phyloP scores from a whole-genome alignment of 225 moss, liverwort and hornwort species.

The Pseudoscleropodium purum region DNA sequence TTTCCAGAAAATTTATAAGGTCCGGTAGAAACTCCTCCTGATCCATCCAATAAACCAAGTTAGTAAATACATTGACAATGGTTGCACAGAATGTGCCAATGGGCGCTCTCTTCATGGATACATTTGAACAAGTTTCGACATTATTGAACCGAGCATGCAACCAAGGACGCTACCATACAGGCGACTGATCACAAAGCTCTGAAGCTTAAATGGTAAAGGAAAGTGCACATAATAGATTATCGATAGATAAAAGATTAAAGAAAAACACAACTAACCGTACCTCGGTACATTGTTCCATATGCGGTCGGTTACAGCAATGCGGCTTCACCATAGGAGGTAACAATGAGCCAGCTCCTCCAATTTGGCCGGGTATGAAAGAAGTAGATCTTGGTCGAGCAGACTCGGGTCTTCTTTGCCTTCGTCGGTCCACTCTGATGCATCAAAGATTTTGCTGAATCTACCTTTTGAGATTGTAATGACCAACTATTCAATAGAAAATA shows the following conservation, averaged over 20 bases:
- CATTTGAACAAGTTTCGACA: not conserved
- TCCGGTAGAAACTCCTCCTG: slow-evolving; percentile 92
- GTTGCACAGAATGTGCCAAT: not conserved
- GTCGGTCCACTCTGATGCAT: slow-evolving; percentile 39
- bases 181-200: not conserved
- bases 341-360: slow-evolving; percentile 47
- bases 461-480: not conserved
- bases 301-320: slow-evolving; percentile 83
- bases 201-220: not conserved
- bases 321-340: slow-evolving; percentile 72
- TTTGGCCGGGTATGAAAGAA: slow-evolving; percentile 18
- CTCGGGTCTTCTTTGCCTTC: slow-evolving; percentile 40
- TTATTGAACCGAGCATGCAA: not conserved
- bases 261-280: slow-evolving; percentile 13
- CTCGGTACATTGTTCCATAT: slow-evolving; percentile 85
- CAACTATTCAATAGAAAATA: not conserved
- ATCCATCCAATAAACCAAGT: not conserved
- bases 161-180: not conserved
- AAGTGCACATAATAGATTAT: not conserved
- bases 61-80: not conserved
- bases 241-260: not conserved
- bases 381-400: slow-evolving; percentile 34
- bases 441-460: not conserved
- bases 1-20: slow-evolving; percentile 72
- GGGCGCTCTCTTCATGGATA: not conserved